Evolutionary conservation across 2,329 filamentous ascomycete species (phyloP).

Genomic region (Pseudogymnoascus sp.): DNA sequence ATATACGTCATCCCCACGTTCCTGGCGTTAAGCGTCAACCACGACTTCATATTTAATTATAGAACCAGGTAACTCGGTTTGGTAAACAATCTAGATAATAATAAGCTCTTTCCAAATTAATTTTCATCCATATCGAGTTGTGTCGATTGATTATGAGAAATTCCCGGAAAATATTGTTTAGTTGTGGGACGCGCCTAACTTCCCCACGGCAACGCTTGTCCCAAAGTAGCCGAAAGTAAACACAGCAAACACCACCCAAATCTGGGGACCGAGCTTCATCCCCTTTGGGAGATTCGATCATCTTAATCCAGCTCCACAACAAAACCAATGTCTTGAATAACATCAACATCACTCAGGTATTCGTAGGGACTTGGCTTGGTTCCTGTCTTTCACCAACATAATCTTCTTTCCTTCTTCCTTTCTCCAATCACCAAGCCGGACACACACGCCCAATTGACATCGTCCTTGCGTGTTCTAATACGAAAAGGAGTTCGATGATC

Average conservation of each 20-base stretch:
- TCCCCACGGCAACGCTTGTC: constrained; percentile 4
- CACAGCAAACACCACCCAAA: not conserved
- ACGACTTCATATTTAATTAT: not conserved
- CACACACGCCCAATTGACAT: not conserved
- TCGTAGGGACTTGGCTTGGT: constrained; percentile 5
- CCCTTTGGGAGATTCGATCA: constrained; percentile 5
- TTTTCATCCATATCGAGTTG: not conserved
- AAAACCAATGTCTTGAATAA: constrained; percentile 6
- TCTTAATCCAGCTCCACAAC: constrained; percentile 3
- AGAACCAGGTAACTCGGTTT: not conserved
- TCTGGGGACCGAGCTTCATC: constrained; percentile 5
- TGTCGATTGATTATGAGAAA: not conserved
- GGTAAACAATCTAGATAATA: not conserved
- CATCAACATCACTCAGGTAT: constrained; percentile 6
- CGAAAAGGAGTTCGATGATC: constrained; percentile 5
- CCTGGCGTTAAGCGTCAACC: not conserved
- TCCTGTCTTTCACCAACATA: not conserved
- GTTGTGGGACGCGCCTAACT: constrained; percentile 6
- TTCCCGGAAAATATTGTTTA: not conserved
- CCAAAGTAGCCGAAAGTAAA: constrained; percentile 2
- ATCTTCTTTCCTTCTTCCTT: constrained; percentile 3
- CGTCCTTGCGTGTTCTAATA: not conserved
- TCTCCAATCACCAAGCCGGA: not conserved
- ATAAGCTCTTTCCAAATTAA: not conserved
- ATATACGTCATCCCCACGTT: constrained; percentile 1